Base-by-base conservation (phyloP, 2,329 filamentous ascomycete species). In the Hymenoscyphus repandus region DNA sequence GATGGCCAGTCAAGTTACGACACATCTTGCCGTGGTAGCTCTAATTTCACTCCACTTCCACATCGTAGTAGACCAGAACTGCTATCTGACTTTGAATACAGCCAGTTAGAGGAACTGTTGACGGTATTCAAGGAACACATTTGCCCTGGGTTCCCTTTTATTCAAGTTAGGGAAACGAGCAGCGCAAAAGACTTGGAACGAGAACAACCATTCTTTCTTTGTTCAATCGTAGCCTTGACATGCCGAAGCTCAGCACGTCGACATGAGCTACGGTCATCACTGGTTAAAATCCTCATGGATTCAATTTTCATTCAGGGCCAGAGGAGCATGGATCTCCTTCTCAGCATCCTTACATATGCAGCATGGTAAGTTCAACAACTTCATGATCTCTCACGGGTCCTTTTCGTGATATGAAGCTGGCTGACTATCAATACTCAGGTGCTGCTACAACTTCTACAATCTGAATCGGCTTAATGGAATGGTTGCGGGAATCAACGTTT, bases 61-160 rank as follows among this genome's bases (percentile, higher is more conserved):
- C 34, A 13, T 37, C 15, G 34, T 13, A 37, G 34, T 5, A 5
- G 12, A 17, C 12, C 34, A 5, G 15, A 17, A 3, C 4, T 37
- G 12, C 15, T 37, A 17, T 37, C 34, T 17, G 34, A 13, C n/a
- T 40, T 40, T 20, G 18, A n/a, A 11, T 3, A 40, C 5, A 11
- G n/a, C 10, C 37, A 56, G 47, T 39, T 51, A n/a, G 48, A 55
- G 11, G 11, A 27, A 2, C 48, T 61, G 5, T 18, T 59, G 3
- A 27, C 43, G 3, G 52, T 50, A 20, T 61, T 57, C 40, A 46
- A 51, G 13, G 15, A 50, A 20, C 49, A 59, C 36, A 60, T 60
- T 49, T 45, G 32, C 17, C 47, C 43, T 11, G 53, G 49, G 15
- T 62, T 58, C 40, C 58, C 60, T 4, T 62, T 62, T 48, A 52